These are phyloP conservation scores for Kappamyces sp. DNA, from an alignment of 192 early-diverging fungal genomes.

Conservation along the genomic window DNA sequence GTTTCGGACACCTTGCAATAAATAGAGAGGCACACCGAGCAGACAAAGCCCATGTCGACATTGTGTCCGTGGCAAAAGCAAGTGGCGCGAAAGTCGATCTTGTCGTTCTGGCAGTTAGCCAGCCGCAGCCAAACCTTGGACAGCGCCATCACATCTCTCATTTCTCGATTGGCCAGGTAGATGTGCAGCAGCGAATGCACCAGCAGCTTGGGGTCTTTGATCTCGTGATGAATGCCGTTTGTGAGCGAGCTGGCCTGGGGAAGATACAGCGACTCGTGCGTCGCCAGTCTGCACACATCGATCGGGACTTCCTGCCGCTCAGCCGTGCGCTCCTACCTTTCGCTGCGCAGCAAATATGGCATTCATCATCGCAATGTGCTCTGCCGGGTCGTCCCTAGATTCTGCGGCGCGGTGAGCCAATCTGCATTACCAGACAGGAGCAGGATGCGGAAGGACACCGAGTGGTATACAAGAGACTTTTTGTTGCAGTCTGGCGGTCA, in stretches of 20 bases:
- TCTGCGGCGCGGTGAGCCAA: too few species aligned
- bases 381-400: conserved; percentile 75
- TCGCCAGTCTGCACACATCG: conserved; percentile 79
- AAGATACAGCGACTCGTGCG: conserved; percentile 75
- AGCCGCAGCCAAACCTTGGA: conserved; percentile 29
- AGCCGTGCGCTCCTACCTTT: conserved; percentile 37
- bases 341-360: conserved; percentile 96
- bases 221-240: conserved; percentile 73
- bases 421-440: conserved; percentile 58
- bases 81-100: conserved; percentile 88
- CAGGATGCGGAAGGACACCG: conserved; percentile 52
- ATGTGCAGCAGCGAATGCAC: conserved; percentile 80
- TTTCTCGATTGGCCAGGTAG: conserved; percentile 74
- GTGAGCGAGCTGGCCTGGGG: conserved; percentile 91
- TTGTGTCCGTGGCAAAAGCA: conserved; percentile 97
- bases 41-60: conserved; percentile 93
- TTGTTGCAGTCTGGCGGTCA: too few species aligned
- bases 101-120: conserved; percentile 40
- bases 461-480: too few species aligned
- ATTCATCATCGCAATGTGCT: conserved; percentile 98
- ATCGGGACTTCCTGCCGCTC: conserved; percentile 67
- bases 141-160: conserved; percentile 63
- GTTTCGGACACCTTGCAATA: background rate
- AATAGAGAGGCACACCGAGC: conserved; percentile 94
- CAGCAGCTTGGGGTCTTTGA: conserved; percentile 63